phyloP scores from a whole-genome alignment of 2,329 filamentous ascomycete species.

The Pseudogymnoascus sp. region DNA sequence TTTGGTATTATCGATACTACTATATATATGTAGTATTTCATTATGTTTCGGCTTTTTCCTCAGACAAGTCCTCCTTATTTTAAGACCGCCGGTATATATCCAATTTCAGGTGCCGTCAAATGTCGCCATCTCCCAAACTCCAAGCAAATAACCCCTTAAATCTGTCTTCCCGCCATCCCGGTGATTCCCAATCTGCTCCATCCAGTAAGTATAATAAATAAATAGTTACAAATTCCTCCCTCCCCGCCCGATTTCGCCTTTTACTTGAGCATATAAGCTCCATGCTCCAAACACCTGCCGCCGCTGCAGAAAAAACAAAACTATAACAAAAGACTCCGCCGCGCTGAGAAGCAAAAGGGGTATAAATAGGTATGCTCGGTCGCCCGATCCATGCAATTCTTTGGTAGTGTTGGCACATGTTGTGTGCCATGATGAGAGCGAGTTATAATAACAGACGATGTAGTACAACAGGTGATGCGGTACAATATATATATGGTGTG shows the following conservation, averaged over 20 bases:
- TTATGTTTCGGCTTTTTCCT: background rate
- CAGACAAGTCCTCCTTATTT: background rate
- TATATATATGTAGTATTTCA: background rate
- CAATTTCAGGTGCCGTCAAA: background rate
- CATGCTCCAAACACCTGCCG: conserved; percentile 1
- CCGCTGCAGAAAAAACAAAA: background rate
- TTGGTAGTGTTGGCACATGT: background rate
- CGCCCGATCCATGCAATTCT: conserved; percentile 1
- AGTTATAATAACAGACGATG: conserved; percentile 4
- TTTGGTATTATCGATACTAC: conserved; percentile 1
- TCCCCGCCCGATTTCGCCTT: background rate
- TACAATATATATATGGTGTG: background rate
- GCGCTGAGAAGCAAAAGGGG: conserved; percentile 2
- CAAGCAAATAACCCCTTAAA: background rate
- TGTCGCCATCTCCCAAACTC: background rate
- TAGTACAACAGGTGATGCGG: background rate
- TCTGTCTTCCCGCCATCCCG: background rate
- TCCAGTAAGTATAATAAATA: conserved; percentile 3
- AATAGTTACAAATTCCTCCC: background rate
- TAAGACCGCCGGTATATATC: background rate
- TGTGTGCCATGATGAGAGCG: background rate
- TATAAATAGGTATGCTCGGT: conserved; percentile 6
- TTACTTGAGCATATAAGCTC: background rate
- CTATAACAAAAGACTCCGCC: background rate
- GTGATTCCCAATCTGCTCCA: background rate